Conservation (phyloP, 2,329 filamentous ascomycete species). For the Talaromyces sp. region DNA sequence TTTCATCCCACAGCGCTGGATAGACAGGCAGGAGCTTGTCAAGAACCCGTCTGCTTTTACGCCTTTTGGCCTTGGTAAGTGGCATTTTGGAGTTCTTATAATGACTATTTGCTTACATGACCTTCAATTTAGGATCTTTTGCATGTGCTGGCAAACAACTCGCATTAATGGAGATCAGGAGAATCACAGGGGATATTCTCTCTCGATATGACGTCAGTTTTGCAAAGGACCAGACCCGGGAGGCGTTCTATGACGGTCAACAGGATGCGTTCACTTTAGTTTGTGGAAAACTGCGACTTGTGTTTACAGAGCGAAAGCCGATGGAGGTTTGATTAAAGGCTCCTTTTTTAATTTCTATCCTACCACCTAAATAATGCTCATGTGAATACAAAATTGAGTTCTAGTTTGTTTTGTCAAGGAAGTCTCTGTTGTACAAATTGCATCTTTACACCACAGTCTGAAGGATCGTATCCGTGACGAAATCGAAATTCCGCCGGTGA, state of each 20-base stretch:
- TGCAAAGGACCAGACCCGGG: slow-evolving; percentile 14
- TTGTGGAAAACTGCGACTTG: slow-evolving; percentile 12
- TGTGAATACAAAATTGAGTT: not conserved
- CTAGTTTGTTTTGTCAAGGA: not conserved
- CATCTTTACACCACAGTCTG: not conserved
- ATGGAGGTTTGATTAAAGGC: not conserved
- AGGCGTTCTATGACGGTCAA: slow-evolving; percentile 16
- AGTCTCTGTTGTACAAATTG: not conserved
- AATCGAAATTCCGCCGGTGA: not conserved
- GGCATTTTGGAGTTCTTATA: not conserved
- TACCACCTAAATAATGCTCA: not conserved
- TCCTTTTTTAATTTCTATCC: not conserved
- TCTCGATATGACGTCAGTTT: slow-evolving; percentile 14
- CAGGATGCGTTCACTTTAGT: slow-evolving; percentile 16
- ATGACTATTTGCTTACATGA: not conserved
- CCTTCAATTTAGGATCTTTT: not conserved
- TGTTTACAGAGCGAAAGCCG: slow-evolving; percentile 9
- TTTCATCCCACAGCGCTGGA: slow-evolving; percentile 18
- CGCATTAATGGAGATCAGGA: slow-evolving; percentile 15
- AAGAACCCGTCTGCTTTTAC: slow-evolving; percentile 10
- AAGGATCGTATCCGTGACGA: not conserved
- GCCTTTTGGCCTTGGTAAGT: slow-evolving; percentile 15
- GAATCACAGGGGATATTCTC: slow-evolving; percentile 10
- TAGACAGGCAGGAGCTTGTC: slow-evolving; percentile 7
- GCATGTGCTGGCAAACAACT: slow-evolving; percentile 15